These are phyloP conservation scores for Boletus sp. DNA, from an alignment of 768 basidiomycete species.

Conservation along the genomic window DNA sequence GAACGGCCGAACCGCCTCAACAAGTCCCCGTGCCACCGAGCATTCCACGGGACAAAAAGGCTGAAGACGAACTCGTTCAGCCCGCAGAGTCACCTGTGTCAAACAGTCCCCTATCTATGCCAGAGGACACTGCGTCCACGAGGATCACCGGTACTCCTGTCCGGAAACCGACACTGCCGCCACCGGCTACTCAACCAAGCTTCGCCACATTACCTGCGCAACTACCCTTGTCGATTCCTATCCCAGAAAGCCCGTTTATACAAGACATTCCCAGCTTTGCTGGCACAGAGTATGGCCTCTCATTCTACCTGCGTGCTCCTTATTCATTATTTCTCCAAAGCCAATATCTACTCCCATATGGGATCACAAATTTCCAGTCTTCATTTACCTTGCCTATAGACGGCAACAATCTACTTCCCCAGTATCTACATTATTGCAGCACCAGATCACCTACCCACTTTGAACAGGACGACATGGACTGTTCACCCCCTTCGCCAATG, in stretches of 20 bases:
- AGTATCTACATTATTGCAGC: background rate
- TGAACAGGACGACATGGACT: constrained; percentile 14
- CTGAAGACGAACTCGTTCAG: background rate
- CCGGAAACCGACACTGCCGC: background rate
- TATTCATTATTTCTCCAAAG: background rate
- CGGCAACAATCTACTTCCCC: background rate
- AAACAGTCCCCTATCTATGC: background rate
- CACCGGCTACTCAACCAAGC: background rate
- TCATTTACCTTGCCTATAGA: background rate
- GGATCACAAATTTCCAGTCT: background rate
- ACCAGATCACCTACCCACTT: background rate
- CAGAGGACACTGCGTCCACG: background rate
- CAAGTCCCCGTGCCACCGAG: background rate
- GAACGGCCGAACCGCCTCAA: background rate
- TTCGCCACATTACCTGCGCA: background rate
- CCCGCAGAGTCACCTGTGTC: background rate
- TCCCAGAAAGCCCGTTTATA: background rate
- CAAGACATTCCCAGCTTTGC: background rate
- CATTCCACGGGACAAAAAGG: background rate
- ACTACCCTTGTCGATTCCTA: background rate
- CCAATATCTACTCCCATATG: background rate
- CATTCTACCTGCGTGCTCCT: background rate
- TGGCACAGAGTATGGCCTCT: background rate
- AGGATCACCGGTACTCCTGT: background rate
- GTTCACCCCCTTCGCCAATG: constrained; percentile 5